These are phyloP conservation scores for Funneliformis mosseae DNA, from an alignment of 192 early-diverging fungal species.

Conservation along the genomic window DNA sequence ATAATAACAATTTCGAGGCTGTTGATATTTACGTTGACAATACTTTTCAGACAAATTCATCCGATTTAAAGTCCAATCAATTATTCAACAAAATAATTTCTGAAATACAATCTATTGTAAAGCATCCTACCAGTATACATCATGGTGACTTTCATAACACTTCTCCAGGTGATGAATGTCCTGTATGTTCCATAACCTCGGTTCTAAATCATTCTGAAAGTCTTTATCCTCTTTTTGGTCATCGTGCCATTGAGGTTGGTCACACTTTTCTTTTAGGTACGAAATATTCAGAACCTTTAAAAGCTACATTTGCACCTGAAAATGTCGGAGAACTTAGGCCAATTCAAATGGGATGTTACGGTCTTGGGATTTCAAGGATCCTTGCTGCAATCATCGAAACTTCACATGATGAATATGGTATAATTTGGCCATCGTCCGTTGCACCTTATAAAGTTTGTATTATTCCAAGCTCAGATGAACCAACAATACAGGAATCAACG, in stretches of 20 bases:
- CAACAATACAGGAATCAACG: conserved; percentile 37
- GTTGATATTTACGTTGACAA: not conserved
- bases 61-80: conserved; percentile 18
- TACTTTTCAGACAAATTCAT: not conserved
- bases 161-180: conserved; percentile 52
- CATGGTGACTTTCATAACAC: conserved; percentile 52
- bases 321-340: conserved; percentile 42
- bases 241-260: conserved; percentile 78
- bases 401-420: conserved; percentile 62
- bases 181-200: conserved; percentile 37
- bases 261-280: conserved; percentile 91
- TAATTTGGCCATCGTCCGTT: conserved; percentile 80
- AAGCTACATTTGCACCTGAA: conserved; percentile 53
- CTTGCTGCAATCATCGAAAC: conserved; percentile 78
- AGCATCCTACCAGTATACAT: not conserved
- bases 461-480: conserved; percentile 56
- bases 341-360: conserved; percentile 91
- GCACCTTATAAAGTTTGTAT: conserved; percentile 77
- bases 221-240: conserved; percentile 41
- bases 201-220: not conserved
- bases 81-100: conserved; percentile 20
- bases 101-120: not conserved
- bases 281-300: conserved; percentile 77
- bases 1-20: not conserved
- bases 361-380: conserved; percentile 83